Percentiles rank a stretch among this genome's conserved stretches.
Conservation (phyloP, 192 early-diverging fungal species). For the Entrophospora sp. region DNA sequence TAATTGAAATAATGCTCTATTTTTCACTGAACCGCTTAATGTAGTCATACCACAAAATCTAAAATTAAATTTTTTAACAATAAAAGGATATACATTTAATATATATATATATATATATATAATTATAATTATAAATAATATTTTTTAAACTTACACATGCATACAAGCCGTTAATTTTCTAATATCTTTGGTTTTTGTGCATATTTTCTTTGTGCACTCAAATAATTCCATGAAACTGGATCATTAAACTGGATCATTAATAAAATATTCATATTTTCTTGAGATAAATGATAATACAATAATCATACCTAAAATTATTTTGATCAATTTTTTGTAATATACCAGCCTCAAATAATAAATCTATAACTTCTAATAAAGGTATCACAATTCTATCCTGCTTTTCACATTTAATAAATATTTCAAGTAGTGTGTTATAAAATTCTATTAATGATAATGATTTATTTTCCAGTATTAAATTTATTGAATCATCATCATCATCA, state of each 20-base stretch:
- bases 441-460: slow-evolving; percentile 32
- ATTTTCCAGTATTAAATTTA: no score
- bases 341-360: slow-evolving; percentile 53
- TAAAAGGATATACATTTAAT: neutral
- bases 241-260: neutral
- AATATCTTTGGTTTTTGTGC: slow-evolving; percentile 44
- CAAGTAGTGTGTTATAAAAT: slow-evolving; percentile 33
- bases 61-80: slow-evolving; percentile 11
- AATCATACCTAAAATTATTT: neutral
- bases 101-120: neutral
- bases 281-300: neutral
- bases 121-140: neutral
- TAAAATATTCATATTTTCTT: no score
- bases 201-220: slow-evolving; percentile 35
- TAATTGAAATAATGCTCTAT: slow-evolving; percentile 48
- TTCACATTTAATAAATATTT: slow-evolving; percentile 32
- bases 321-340: slow-evolving; percentile 21
- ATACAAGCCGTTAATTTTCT: slow-evolving; percentile 57
- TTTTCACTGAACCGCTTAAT: slow-evolving; percentile 32
- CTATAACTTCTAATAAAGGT: slow-evolving; percentile 59
- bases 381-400: slow-evolving; percentile 58
- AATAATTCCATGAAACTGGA: slow-evolving; percentile 31
- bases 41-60: slow-evolving; percentile 44
- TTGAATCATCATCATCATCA: no score
- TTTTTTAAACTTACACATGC: slow-evolving; percentile 49